Conservation (phyloP, 73 alveolate species). For the Diophrys appendiculata region DNA sequence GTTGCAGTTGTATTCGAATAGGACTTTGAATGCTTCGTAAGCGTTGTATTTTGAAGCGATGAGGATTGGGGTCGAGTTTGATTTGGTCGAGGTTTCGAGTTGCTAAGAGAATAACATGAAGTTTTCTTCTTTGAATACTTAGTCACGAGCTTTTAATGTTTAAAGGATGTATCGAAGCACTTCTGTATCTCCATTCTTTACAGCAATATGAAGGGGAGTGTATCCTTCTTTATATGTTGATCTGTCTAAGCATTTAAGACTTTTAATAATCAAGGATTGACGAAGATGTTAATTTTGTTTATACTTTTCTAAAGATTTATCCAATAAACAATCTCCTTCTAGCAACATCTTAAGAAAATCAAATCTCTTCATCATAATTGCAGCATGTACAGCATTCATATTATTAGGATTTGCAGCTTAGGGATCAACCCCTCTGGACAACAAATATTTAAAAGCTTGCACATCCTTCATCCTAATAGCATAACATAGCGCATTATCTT, state of each 20-base stretch:
- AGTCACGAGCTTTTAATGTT: not conserved
- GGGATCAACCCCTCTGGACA: not conserved
- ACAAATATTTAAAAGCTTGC: not conserved
- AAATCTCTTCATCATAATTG: not conserved
- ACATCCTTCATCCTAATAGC: not conserved
- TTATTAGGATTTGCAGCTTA: not conserved
- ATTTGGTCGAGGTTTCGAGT: not conserved
- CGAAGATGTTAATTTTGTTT: no score
- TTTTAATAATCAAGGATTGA: no score
- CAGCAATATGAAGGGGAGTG: not conserved
- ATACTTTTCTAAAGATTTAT: no score
- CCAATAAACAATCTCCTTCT: no score
- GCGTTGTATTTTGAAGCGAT: not conserved
- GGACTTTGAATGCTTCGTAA: not conserved
- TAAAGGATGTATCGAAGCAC: not conserved
- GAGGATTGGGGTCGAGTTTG: not conserved
- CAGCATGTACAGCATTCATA: not conserved
- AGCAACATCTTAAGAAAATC: no score
- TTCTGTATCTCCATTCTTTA: not conserved
- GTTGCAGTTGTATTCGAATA: not conserved
- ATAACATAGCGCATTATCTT: not conserved
- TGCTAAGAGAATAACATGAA: not conserved
- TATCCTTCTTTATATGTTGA: not conserved
- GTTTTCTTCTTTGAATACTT: not conserved
- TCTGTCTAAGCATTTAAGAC: not conserved